Evolutionary conservation across 805 yeast genomes (phyloP), one percentile per base, ranked within the genome.

Genomic region (Debaryomyces castellii): DNA sequence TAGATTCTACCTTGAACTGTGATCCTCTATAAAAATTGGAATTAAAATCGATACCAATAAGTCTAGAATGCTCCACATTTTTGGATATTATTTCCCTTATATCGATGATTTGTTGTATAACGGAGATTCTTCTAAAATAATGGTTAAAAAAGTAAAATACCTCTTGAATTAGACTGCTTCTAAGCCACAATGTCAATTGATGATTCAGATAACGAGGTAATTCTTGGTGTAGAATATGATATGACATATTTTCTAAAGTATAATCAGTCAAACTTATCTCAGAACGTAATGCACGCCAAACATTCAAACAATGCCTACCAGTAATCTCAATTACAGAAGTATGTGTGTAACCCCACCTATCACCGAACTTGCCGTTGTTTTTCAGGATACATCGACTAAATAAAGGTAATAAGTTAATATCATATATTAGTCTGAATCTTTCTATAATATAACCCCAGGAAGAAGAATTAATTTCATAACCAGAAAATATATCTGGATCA

Each of bases 371-470:
- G 27, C 80, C 81, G 34, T 71, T 71, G 27, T 74, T 69, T 35
- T 77, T 76, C 20, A 48, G 54, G 1, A 58, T 63, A 0, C 84
- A 84, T 45, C 96, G 67, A 1, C 96, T 81, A 1, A 90, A 59
- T 36, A 80, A 77, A 0, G 73, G 67, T n/a, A 77, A 60, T 3
- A 89, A 51, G 52, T 88, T 85, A 10, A 76, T 63, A 2, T 77
- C 78, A 54, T 73, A 73, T 1, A 58, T 64, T 0, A 47, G 49
- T 14, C 69, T 60, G 45, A 78, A 75, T 39, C 99, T 62, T 43
- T 87, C 94, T 21, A 87, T 73, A 0, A 91, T 43, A 56, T 87
- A 94, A 0, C 99, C 98, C 98, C 98, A 92, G 0, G 97, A 88
- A 0, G 78, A 55, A 0, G 83, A 67, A 51, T 89, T 87, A 5